Evolutionary conservation across 306 rosid genomes (phyloP), one percentile per base, ranked within the genome.

Genomic region (Prunus persica): DNA sequence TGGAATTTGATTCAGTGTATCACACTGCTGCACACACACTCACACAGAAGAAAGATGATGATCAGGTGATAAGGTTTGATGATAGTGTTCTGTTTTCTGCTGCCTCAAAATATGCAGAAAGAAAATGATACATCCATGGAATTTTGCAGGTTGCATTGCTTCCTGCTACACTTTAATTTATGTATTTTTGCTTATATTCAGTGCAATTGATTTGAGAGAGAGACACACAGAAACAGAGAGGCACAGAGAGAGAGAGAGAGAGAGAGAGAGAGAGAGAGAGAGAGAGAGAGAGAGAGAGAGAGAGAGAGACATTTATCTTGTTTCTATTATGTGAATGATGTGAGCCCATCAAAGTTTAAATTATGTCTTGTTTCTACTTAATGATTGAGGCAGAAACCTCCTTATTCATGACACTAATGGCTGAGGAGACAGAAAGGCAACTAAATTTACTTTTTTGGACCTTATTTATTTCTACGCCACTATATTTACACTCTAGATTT

Each of bases 341-440:
- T 69, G 82, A 73, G 76, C 66, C 66, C 41, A 63, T 69, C 54
- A 69, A 69, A 30, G 74, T 73, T 81, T 72, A 65, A n/a, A 56
- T 60, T 45, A 57, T 85, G 80, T 67, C 80, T 68, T 82, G 65
- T 76, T 75, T 79, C 51, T 75, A 20, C 61, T 45, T 77, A 50
- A 57, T 82, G 76, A 73, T 76, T 78, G 73, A 55, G 81, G 71
- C 14, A n/a, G 72, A 79, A 38, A 73, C 72, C 72, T 82, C 65
- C 63, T 41, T 60, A 76, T 69, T 71, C 65, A 3, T 46, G 51
- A 30, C 45, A 16, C 22, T 38, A 60, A 60, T 60, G 38, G 65
- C 66, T 60, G 32, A 58, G 60, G 69, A 75, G 63, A 66, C 83
- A 74, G 78, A 55, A 78, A 54, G 64, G 18, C 51, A 70, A 64